Percentiles rank a stretch among this genome's conserved stretches.
Evolutionary conservation across 139 green algal species (phyloP).

Genomic region (Volvox reticuliferus): DNA sequence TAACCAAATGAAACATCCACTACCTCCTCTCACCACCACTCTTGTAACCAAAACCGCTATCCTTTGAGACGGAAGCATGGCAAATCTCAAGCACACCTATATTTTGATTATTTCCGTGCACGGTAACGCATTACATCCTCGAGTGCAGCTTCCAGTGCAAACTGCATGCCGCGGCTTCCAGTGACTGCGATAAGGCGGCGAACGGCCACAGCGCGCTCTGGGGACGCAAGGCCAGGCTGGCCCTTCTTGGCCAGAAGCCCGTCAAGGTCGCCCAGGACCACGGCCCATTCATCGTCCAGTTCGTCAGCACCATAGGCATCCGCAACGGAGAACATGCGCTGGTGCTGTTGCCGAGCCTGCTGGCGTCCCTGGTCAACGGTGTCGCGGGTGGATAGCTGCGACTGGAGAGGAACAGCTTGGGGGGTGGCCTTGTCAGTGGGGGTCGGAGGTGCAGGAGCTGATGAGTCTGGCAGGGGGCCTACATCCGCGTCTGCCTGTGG

Average conservation of each 20-base stretch:
- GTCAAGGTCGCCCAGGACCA: constrained; percentile 37
- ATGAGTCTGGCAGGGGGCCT: not conserved
- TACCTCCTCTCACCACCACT: too few relatives aligned
- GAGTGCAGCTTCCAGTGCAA: not conserved
- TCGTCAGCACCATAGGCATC: not conserved
- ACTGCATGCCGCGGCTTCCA: constrained; percentile 28
- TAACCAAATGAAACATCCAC: too few relatives aligned
- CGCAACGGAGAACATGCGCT: not conserved
- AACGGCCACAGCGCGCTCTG: constrained; percentile 28
- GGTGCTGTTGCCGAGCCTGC: not conserved
- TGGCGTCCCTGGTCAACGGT: not conserved
- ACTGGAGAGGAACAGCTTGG: not conserved
- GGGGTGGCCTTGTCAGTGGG: not conserved
- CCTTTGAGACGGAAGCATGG: too few relatives aligned
- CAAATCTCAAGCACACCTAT: too few relatives aligned
- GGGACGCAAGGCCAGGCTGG: constrained; percentile 1
- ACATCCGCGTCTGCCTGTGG: not conserved
- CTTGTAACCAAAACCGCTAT: too few relatives aligned
- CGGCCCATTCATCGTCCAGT: constrained; percentile 27
- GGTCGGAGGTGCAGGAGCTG: not conserved
- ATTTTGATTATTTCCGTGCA: not conserved
- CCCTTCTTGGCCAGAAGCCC: not conserved
- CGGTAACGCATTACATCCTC: constrained; percentile 28
- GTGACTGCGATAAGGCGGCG: constrained; percentile 16
- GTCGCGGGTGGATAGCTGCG: not conserved